These are phyloP conservation scores for Ehretia macrophylla DNA, from an alignment of 257 asterid genomes.

Conservation along the genomic window DNA sequence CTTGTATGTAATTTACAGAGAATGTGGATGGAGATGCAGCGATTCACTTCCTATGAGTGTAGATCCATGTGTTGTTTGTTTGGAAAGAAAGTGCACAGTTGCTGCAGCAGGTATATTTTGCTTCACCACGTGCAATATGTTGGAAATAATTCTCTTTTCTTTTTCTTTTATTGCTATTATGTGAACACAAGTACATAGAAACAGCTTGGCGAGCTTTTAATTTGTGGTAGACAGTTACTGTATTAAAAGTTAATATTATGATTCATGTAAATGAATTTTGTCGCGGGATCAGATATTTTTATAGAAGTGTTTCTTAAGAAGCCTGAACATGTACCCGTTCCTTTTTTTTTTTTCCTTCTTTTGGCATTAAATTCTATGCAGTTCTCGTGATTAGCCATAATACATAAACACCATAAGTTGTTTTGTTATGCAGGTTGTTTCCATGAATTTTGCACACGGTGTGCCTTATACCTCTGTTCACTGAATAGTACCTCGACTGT, in stretches of 20 bases:
- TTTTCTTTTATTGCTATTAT: neutral
- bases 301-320: too few relatives aligned
- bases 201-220: too few relatives aligned
- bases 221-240: too few relatives aligned
- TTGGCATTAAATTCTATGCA: too few relatives aligned
- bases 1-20: slow-evolving; percentile 36
- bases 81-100: slow-evolving; percentile 80
- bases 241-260: neutral
- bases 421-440: slow-evolving; percentile 48
- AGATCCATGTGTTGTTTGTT: slow-evolving; percentile 91
- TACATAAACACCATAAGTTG: neutral
- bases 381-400: too few relatives aligned
- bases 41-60: slow-evolving; percentile 35
- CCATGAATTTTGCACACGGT: slow-evolving; percentile 81
- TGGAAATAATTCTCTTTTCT: neutral
- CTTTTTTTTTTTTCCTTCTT: too few relatives aligned
- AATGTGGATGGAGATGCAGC: slow-evolving; percentile 73
- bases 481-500: slow-evolving; percentile 44
- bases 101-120: slow-evolving; percentile 70
- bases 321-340: too few relatives aligned
- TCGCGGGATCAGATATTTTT: too few relatives aligned
- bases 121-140: slow-evolving; percentile 5
- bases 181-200: too few relatives aligned
- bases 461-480: slow-evolving; percentile 79
- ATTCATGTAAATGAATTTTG: too few relatives aligned